These are phyloP conservation scores for Hippophae rhamnoides DNA, from an alignment of 306 rosid genomes.

Conservation along the genomic window DNA sequence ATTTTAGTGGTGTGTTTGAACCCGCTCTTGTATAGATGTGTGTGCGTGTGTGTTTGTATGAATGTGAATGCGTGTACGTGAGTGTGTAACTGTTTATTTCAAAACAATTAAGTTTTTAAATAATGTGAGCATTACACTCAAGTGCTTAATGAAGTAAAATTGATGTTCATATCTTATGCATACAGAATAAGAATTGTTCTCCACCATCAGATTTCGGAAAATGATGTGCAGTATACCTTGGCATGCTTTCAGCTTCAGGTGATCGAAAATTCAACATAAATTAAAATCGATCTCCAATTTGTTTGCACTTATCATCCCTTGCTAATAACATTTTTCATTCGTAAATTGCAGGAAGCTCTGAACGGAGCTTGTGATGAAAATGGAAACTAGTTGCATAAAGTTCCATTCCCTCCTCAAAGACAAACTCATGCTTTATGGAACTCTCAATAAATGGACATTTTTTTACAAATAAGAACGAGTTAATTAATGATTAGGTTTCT, in stretches of 20 bases:
- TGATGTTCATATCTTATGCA: neutral
- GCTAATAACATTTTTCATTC: neutral
- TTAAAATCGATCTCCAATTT: no score
- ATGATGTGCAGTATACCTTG: slow-evolving; percentile 60
- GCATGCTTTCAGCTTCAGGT: slow-evolving; percentile 68
- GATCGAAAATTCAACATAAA: neutral
- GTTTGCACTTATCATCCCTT: neutral
- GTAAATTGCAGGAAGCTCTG: slow-evolving; percentile 43
- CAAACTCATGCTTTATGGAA: no score
- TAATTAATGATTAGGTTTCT: no score
- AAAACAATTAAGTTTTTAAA: neutral
- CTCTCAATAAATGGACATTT: no score
- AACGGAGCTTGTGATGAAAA: slow-evolving; percentile 39
- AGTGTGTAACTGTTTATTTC: neutral
- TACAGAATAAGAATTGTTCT: slow-evolving; percentile 74
- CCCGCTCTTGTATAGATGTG: no score
- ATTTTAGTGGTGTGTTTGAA: no score
- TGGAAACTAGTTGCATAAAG: slow-evolving; percentile 31
- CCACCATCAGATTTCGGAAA: slow-evolving; percentile 74
- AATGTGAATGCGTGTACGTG: neutral
- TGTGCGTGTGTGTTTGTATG: neutral
- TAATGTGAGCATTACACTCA: neutral
- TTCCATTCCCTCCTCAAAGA: no score
- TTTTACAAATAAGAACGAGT: no score
- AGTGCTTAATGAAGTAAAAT: neutral